These are phyloP conservation scores for Plasmodium malariae DNA, from an alignment of 169 alveolate species.

Conservation along the genomic window DNA sequence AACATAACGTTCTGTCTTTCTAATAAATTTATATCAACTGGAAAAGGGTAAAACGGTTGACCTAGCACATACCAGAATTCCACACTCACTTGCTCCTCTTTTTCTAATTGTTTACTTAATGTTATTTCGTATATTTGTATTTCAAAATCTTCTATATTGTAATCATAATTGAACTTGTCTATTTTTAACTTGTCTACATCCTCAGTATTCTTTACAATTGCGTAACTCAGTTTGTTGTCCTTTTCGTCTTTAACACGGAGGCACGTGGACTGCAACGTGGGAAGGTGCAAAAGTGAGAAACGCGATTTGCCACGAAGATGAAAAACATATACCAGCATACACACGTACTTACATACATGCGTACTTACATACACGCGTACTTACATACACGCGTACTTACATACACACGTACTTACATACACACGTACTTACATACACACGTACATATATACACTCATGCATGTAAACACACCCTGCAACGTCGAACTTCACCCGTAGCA, in stretches of 20 bases:
- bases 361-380: not conserved
- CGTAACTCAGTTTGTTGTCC: not conserved
- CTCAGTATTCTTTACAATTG: conserved; percentile 2
- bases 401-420: not conserved
- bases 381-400: not conserved
- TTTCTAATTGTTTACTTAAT: conserved; percentile 17
- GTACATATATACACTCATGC: not conserved
- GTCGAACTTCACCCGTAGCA: no score
- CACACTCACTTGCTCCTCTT: conserved; percentile 6
- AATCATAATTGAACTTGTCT: conserved; percentile 46
- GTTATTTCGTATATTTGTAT: conserved; percentile 26
- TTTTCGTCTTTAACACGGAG: conserved; percentile 47
- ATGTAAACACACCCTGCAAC: not conserved
- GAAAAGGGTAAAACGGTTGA: conserved; percentile 58
- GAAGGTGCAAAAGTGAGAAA: not conserved
- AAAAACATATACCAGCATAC: not conserved
- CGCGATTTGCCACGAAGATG: not conserved
- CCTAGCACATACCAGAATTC: conserved; percentile 26
- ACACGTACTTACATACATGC: not conserved
- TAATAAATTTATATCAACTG: conserved; percentile 21
- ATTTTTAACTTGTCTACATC: conserved; percentile 20
- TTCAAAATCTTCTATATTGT: conserved; percentile 24
- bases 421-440: not conserved
- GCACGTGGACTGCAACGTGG: conserved; percentile 14
- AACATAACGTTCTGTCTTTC: conserved; percentile 46